phyloP scores from a whole-genome alignment of 257 asterid genomes.

The Salvia miltiorrhiza region DNA sequence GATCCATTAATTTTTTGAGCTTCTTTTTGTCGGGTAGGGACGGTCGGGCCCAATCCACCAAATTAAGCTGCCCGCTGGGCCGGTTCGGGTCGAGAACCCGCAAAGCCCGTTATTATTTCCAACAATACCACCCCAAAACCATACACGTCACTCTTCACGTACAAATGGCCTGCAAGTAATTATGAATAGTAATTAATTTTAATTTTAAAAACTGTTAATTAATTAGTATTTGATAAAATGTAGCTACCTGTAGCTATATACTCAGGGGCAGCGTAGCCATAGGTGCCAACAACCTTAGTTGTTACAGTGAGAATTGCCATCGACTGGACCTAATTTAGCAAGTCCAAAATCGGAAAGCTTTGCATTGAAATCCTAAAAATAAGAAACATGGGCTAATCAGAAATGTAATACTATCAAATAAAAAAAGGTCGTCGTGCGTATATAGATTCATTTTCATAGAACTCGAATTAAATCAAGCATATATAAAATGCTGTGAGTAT shows the following conservation, averaged over 20 bases:
- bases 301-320: slow-evolving; percentile 78
- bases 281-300: slow-evolving; percentile 69
- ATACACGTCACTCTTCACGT: slow-evolving; percentile 79
- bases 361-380: slow-evolving; percentile 56
- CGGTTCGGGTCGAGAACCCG: slow-evolving; percentile 60
- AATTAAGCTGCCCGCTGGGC: slow-evolving; percentile 46
- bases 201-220: no score
- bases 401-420: no score
- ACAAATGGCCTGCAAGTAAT: slow-evolving; percentile 61
- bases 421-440: no score
- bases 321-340: slow-evolving; percentile 81
- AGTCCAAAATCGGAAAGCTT: slow-evolving; percentile 92
- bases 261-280: slow-evolving; percentile 89
- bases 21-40: slow-evolving; percentile 51
- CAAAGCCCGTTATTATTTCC: slow-evolving; percentile 63
- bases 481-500: no score
- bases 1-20: slow-evolving; percentile 62
- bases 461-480: neutral
- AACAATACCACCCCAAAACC: slow-evolving; percentile 82
- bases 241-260: slow-evolving; percentile 69
- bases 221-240: no score
- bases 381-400: neutral
- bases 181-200: neutral
- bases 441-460: no score
- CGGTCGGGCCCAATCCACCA: slow-evolving; percentile 86